Percentiles rank a stretch among this genome's conserved stretches.
Evolutionary conservation across 805 yeast species (phyloP).

Genomic region (Saturnispora bothae): DNA sequence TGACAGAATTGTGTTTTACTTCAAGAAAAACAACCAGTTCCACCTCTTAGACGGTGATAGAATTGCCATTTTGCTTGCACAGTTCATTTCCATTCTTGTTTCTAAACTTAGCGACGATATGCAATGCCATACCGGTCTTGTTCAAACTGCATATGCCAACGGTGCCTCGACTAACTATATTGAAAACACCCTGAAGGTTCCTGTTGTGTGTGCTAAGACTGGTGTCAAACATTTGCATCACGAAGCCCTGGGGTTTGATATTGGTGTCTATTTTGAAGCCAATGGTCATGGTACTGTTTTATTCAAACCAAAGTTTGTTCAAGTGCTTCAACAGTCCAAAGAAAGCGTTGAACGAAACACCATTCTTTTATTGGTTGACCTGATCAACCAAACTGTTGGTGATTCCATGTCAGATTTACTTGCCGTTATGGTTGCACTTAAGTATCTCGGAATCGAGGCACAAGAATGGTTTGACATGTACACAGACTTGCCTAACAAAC

Average conservation of each 20-base stretch:
- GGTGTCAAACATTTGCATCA: constrained; percentile 97
- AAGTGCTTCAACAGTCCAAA: constrained; percentile 29
- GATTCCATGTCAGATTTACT: constrained; percentile 92
- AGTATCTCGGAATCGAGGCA: constrained; percentile 37
- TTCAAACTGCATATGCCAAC: constrained; percentile 97
- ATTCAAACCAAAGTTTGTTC: constrained; percentile 47
- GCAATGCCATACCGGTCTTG: constrained; percentile 52
- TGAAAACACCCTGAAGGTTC: constrained; percentile 48
- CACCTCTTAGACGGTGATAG: constrained; percentile 83
- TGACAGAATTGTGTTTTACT: constrained; percentile 79
- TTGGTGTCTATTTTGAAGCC: constrained; percentile 95
- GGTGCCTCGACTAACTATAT: constrained; percentile 79
- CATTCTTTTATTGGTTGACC: constrained; percentile 48
- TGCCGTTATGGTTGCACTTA: constrained; percentile 58
- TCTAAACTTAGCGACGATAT: constrained; percentile 27
- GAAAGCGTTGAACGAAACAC: constrained; percentile 33
- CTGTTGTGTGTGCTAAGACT: constrained; percentile 84
- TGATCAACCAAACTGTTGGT: constrained; percentile 96
- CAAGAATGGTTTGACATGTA: constrained; percentile 67
- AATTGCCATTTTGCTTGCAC: constrained; percentile 76
- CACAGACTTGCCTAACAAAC: constrained; percentile 75
- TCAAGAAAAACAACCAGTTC: constrained; percentile 30
- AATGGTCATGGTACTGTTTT: constrained; percentile 98
- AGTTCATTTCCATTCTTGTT: constrained; percentile 42
- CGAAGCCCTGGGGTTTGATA: constrained; percentile 72